phyloP scores from a whole-genome alignment of 2,329 filamentous ascomycete genomes.

The Triangularia verruculosa region DNA sequence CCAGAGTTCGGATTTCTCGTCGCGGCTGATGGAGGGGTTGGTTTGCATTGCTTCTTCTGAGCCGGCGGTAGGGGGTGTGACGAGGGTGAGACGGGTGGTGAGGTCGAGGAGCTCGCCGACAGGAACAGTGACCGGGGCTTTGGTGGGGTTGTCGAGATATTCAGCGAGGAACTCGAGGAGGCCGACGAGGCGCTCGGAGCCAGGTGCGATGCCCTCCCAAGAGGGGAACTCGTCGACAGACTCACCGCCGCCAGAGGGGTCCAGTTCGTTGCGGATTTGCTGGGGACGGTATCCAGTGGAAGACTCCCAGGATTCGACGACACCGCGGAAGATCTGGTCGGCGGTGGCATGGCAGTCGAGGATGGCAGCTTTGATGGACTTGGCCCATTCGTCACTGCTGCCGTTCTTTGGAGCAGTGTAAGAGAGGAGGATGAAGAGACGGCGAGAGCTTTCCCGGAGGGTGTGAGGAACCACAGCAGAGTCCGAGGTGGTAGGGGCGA shows the following conservation, averaged over 20 bases:
- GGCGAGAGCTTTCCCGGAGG: slow-evolving; percentile 57
- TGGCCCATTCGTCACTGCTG: slow-evolving; percentile 74
- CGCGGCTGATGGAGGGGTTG: slow-evolving; percentile 70
- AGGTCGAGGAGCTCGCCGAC: slow-evolving; percentile 67
- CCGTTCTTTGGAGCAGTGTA: slow-evolving; percentile 79
- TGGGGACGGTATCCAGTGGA: slow-evolving; percentile 48
- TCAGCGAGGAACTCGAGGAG: slow-evolving; percentile 64
- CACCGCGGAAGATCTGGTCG: slow-evolving; percentile 73
- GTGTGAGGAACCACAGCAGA: slow-evolving; percentile 46
- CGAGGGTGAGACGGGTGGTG: slow-evolving; percentile 64
- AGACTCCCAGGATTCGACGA: slow-evolving; percentile 80
- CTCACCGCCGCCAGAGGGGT: slow-evolving; percentile 47
- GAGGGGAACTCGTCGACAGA: slow-evolving; percentile 53
- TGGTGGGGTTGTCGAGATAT: slow-evolving; percentile 63
- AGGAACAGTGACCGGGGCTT: slow-evolving; percentile 63
- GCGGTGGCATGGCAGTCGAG: slow-evolving; percentile 66
- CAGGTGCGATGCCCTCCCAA: slow-evolving; percentile 75
- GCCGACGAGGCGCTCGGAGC: slow-evolving; percentile 64
- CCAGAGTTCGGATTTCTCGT: slow-evolving; percentile 81
- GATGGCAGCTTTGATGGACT: slow-evolving; percentile 59
- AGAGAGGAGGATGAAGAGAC: slow-evolving; percentile 68
- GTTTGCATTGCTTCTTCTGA: slow-evolving; percentile 55
- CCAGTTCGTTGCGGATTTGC: slow-evolving; percentile 43
- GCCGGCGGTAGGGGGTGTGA: slow-evolving; percentile 49
- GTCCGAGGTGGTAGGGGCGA: slow-evolving; percentile 63